Base-by-base conservation (phyloP, 257 asterid genomes). In the Thymus quinquecostatus region DNA sequence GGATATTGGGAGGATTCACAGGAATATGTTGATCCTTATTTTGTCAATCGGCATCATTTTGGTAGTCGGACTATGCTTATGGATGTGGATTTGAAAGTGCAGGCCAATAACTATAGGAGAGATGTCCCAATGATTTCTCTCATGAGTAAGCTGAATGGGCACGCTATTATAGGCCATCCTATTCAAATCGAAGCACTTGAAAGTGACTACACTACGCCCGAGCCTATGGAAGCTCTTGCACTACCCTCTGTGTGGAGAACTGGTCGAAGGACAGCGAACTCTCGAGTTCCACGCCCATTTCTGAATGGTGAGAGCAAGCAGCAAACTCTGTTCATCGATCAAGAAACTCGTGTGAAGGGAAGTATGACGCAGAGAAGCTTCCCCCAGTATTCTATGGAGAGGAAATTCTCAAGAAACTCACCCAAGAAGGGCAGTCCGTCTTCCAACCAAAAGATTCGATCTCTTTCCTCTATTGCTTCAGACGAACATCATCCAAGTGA, bases 141-240 rank as follows among this genome's bases (percentile, higher is more conserved):
- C 81, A 86, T 78, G 85, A 95, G 99, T 66, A 89, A 88, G 84
- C 50, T 88, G 63, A 92, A 87, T 51, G 99, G 97, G 29, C 95
- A 88, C 73, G 95, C 99, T 4, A 88, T 95, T 59, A 68, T 95
- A 32, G 99, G 99, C 60, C 97, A 95, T 58, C 98, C 97, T 5
- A 72, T 89, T 82, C 90, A 84, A 85, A 66, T 88, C n/a, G 99
- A 95, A 85, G 79, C 79, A 67, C 87, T 92, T 36, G 97, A 87
- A 79, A 84, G 77, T 68, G 92, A 82, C 73, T 80, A 82, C 61
- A 75, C 80, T 60, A 68, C 48, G 64, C 84, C 88, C 11, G 94
- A 86, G 69, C 70, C 78, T 43, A 71, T 74, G 60, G 90, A 83
- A 40, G 77, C 79, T 63, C 89, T 84, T 60, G 53, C 89, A 13